Evolutionary conservation across 1,284 basidiomycete species (phyloP), one percentile per base, ranked within the genome.

Genomic region (Flammula alnicola): DNA sequence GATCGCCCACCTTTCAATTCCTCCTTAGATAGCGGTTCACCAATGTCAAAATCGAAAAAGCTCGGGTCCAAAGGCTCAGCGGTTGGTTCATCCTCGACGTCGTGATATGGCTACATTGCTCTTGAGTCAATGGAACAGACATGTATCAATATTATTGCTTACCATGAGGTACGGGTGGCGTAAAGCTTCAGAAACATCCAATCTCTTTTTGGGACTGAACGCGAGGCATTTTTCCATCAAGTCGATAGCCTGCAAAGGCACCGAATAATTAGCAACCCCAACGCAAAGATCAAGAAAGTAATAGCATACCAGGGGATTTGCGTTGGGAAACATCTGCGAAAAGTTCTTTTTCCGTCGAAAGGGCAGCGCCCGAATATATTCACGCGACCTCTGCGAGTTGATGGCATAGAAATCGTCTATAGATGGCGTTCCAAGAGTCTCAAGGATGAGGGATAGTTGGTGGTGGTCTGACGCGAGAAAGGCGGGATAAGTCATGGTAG

Each of bases 311-410:
- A 91, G 70, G 3, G 92, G 90, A 61, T 92, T 94, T 10, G 93
- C 91, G 45, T 83, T 85, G 0, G 89, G 86, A 65, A 93, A 94
- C 52, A 96, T 75, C 38, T 78, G 69, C 32, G 74, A 67, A 58
- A 97, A 91, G 49, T 88, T 84, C 62, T 81, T 87, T 65, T 91
- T 89, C 74, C 91, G 94, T 51, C 93, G 80, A 70, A 97, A 95
- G 0, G 94, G 94, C 23, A 98, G 76, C 0, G 95, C 92, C 3
- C 95, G 88, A 59, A 98, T 91, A 64, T 97, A 97, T 64, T 95
- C 91, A 43, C 91, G 81, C 35, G 90, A 93, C 47, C 92, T 77
- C 27, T 85, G 77, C 5, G 89, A 90, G 8, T 88, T 92, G 70
- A 95, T 93, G 36, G 86, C 83, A 68, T 93, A 90, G 67, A 93